A percentile compares a stretch with the other conserved stretches of the same genome.
These are phyloP conservation scores for Coffea humblotiana DNA, from an alignment of 305 asterid genomes.

Conservation along the genomic window DNA sequence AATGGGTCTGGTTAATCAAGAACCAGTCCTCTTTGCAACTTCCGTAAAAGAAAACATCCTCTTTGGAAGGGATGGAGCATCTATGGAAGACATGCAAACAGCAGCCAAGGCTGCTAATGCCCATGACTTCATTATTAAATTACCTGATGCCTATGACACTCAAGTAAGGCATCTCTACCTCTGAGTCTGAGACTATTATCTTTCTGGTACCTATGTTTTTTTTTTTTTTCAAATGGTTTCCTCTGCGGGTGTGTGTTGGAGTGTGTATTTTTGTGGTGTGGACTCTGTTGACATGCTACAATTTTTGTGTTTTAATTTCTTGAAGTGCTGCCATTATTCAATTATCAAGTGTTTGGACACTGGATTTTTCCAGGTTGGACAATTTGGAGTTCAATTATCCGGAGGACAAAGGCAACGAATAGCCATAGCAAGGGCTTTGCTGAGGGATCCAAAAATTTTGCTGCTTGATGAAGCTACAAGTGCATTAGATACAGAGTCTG, in stretches of 20 bases:
- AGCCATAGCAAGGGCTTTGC: slow-evolving; percentile 76
- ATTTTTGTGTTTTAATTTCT: not conserved
- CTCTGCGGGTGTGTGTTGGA: not conserved
- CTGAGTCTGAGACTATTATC: not conserved
- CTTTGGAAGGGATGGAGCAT: slow-evolving; percentile 58
- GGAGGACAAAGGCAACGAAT: slow-evolving; percentile 84
- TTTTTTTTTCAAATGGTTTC: no score
- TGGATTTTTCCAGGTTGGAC: slow-evolving; percentile 64
- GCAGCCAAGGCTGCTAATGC: slow-evolving; percentile 70
- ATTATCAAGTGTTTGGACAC: slow-evolving; percentile 4
- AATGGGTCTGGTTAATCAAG: slow-evolving; percentile 69
- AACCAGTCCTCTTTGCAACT: slow-evolving; percentile 61
- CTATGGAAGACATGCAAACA: slow-evolving; percentile 38
- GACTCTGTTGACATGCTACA: not conserved
- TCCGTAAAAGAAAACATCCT: slow-evolving; percentile 57
- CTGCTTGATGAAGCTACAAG: slow-evolving; percentile 85
- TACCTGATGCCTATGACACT: slow-evolving; percentile 63
- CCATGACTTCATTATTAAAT: slow-evolving; percentile 46
- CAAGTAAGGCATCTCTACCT: slow-evolving; percentile 44
- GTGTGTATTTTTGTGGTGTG: not conserved
- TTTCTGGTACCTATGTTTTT: not conserved
- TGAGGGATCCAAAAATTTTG: slow-evolving; percentile 64
- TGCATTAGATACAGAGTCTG: slow-evolving; percentile 76
- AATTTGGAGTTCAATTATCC: slow-evolving; percentile 65
- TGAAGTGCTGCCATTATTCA: not conserved